These are phyloP conservation scores for Mycena vitilis DNA, from an alignment of 768 basidiomycete species.

Conservation along the genomic window DNA sequence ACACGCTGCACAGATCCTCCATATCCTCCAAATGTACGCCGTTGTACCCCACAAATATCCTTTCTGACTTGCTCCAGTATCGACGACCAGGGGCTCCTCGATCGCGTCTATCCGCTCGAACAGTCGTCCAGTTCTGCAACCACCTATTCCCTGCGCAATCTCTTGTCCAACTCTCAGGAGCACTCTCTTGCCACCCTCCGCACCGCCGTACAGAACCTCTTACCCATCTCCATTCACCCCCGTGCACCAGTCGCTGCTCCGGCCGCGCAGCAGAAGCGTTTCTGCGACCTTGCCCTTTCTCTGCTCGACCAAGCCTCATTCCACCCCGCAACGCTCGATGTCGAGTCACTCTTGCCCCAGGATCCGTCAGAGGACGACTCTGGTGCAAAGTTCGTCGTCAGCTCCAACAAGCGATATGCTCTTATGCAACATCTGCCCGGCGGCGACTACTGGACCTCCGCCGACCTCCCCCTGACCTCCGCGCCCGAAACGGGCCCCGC, in stretches of 20 bases:
- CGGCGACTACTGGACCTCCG: constrained; percentile 85
- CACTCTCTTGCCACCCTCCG: constrained; percentile 67
- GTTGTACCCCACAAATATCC: constrained; percentile 1
- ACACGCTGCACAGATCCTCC: constrained; percentile 66
- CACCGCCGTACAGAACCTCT: constrained; percentile 74
- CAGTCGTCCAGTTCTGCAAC: constrained; percentile 46
- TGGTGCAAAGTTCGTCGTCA: constrained; percentile 38
- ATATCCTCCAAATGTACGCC: constrained; percentile 67
- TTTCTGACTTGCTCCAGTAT: constrained; percentile 52
- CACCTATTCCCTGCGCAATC: constrained; percentile 63
- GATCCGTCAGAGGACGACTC: constrained; percentile 38
- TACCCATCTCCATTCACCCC: constrained; percentile 75
- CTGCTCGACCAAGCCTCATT: constrained; percentile 79
- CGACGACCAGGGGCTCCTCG: constrained; percentile 81
- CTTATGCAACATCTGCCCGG: constrained; percentile 83
- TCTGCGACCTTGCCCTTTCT: constrained; percentile 78
- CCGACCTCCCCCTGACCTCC: constrained; percentile 57
- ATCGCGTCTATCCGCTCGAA: constrained; percentile 73
- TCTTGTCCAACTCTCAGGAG: constrained; percentile 64
- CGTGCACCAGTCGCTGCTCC: constrained; percentile 72
- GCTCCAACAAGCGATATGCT: constrained; percentile 66
- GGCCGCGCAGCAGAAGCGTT: constrained; percentile 76
- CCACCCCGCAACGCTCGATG: constrained; percentile 58
- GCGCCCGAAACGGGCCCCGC: constrained; percentile 45
- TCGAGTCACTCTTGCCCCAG: constrained; percentile 55